These are phyloP conservation scores for Boletus fagicola DNA, from an alignment of 768 basidiomycete genomes.

Conservation along the genomic window DNA sequence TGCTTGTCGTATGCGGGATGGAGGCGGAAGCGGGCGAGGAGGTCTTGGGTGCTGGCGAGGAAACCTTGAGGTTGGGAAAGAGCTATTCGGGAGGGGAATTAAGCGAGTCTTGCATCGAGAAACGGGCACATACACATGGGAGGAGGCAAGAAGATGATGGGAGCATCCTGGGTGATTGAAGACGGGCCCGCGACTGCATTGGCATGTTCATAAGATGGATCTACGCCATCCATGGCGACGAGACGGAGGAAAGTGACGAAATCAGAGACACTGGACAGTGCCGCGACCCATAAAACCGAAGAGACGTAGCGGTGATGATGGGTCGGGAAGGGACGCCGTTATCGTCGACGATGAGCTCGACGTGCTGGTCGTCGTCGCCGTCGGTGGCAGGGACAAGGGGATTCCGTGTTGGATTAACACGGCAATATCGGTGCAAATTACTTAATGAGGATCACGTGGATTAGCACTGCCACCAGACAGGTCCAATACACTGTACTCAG, in stretches of 20 bases:
- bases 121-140: constrained; percentile 31
- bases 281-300: constrained; percentile 20
- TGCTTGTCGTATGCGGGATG: constrained; percentile 78
- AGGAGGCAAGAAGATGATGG: constrained; percentile 31
- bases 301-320: background rate
- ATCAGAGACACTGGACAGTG: constrained; percentile 24
- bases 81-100: constrained; percentile 24
- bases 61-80: constrained; percentile 38
- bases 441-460: constrained; percentile 33
- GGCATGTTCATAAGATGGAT: constrained; percentile 31
- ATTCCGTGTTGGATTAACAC: constrained; percentile 33
- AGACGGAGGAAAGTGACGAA: constrained; percentile 15
- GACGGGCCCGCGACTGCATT: constrained; percentile 71
- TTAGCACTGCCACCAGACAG: constrained; percentile 10
- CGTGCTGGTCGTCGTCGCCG: constrained; percentile 29
- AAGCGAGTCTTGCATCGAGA: constrained; percentile 6
- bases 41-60: constrained; percentile 76
- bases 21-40: constrained; percentile 69
- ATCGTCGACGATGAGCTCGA: constrained; percentile 31
- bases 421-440: constrained; percentile 30
- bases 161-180: constrained; percentile 25
- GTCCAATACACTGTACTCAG: too few species aligned
- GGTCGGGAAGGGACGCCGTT: constrained; percentile 16
- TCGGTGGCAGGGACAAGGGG: constrained; percentile 40
- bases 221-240: constrained; percentile 32